phyloP scores from a whole-genome alignment of 176 grass and related monocot genomes.

The Lolium rigidum region DNA sequence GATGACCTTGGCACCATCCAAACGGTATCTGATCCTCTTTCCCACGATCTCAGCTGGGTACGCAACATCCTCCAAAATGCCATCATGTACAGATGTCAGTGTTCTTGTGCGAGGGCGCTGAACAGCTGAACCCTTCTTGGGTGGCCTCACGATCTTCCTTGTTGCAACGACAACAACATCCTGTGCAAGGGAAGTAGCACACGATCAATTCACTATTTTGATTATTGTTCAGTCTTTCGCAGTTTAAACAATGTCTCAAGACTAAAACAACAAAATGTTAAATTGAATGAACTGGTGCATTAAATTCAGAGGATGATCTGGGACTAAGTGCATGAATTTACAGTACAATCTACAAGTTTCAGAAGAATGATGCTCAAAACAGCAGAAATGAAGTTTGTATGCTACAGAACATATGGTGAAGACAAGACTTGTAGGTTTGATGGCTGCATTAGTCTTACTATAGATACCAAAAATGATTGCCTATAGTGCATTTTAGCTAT shows the following conservation, averaged over 20 bases:
- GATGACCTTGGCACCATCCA: conserved; percentile 78
- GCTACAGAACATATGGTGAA: neutral
- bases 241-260: neutral
- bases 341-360: neutral
- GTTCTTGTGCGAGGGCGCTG: conserved; percentile 89
- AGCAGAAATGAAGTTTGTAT: neutral
- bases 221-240: neutral
- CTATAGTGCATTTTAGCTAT: too few relatives aligned
- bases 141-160: conserved; percentile 90
- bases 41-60: conserved; percentile 93
- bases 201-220: neutral
- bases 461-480: neutral
- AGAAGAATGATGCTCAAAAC: neutral
- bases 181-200: neutral
- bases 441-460: neutral
- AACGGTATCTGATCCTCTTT: conserved; percentile 79
- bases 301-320: neutral
- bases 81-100: conserved; percentile 87
- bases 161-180: conserved; percentile 82
- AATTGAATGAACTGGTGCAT: neutral
- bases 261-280: neutral
- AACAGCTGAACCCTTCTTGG: conserved; percentile 92
- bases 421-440: neutral
- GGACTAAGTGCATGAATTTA: neutral
- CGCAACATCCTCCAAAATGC: conserved; percentile 92